Conservation (phyloP, 495 filamentous ascomycete species). For the Daldinia grandis region DNA sequence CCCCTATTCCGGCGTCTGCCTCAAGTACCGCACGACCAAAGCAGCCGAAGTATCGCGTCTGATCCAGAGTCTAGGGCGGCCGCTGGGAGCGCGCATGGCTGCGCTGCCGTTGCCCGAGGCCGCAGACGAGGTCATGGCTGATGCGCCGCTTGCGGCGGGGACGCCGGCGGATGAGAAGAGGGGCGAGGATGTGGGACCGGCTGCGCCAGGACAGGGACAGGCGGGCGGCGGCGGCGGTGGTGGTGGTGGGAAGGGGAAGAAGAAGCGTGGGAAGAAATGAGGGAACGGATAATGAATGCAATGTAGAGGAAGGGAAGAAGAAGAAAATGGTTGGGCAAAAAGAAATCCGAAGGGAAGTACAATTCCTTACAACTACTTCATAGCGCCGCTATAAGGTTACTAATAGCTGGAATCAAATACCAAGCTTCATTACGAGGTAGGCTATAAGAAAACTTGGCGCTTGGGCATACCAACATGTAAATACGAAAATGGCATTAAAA, state of each 20-base stretch:
- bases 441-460: background rate
- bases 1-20: conserved; percentile 76
- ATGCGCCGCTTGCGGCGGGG: conserved; percentile 45
- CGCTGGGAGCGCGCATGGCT: conserved; percentile 69
- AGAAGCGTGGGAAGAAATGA: conserved; percentile 66
- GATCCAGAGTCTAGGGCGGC: conserved; percentile 73
- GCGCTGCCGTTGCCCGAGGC: conserved; percentile 57
- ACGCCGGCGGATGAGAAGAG: conserved; percentile 47
- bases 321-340: conserved; percentile 35
- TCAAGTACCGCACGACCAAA: conserved; percentile 92
- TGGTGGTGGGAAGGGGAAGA: conserved; percentile 58
- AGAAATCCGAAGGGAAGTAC: background rate
- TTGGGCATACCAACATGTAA: background rate
- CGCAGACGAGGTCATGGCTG: conserved; percentile 51
- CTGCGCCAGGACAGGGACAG: background rate
- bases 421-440: background rate
- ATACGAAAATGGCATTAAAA: background rate
- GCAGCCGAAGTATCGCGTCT: conserved; percentile 87
- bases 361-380: background rate
- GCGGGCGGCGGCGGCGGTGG: conserved; percentile 49
- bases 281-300: conserved; percentile 1
- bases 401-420: background rate
- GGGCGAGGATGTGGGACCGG: conserved; percentile 44
- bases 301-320: conserved; percentile 33
- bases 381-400: background rate